phyloP scores from a whole-genome alignment of 1,139 yeast species.

The Blastobotrys ciferrii region DNA sequence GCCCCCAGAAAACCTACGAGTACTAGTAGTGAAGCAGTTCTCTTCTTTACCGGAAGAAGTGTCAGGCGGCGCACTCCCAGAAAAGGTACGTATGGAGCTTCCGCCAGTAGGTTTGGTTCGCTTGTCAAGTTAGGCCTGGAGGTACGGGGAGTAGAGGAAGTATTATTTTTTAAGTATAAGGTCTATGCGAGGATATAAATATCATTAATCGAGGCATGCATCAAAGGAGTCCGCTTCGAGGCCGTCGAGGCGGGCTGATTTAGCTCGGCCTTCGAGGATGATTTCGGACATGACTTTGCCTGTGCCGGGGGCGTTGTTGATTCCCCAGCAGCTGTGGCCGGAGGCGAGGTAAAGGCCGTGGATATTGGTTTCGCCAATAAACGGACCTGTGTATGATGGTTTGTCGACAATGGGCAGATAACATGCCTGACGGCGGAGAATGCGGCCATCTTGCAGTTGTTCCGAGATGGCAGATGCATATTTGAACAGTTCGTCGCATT shows the following conservation, averaged over 20 bases:
- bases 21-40: too few species aligned
- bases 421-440: conserved; percentile 88
- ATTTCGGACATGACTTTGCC: conserved; percentile 90
- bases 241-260: conserved; percentile 63
- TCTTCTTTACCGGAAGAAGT: too few species aligned
- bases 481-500: conserved; percentile 82
- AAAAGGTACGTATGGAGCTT: too few species aligned
- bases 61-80: too few species aligned
- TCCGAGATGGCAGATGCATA: conserved; percentile 79
- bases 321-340: conserved; percentile 99
- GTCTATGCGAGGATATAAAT: not conserved
- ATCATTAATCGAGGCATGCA: conserved; percentile 21
- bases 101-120: too few species aligned
- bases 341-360: conserved; percentile 75
- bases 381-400: conserved; percentile 88
- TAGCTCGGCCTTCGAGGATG: conserved; percentile 67
- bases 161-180: not conserved
- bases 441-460: conserved; percentile 68
- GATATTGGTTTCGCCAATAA: conserved; percentile 90
- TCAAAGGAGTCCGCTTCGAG: conserved; percentile 86
- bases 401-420: conserved; percentile 92
- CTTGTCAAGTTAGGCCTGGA: too few species aligned
- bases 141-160: too few species aligned
- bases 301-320: conserved; percentile 95
- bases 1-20: too few species aligned